A percentile compares a stretch with the other conserved stretches of the same genome.
These are phyloP conservation scores for Penicillium polonicum DNA, from an alignment of 2,329 filamentous ascomycete species.

Conservation along the genomic window DNA sequence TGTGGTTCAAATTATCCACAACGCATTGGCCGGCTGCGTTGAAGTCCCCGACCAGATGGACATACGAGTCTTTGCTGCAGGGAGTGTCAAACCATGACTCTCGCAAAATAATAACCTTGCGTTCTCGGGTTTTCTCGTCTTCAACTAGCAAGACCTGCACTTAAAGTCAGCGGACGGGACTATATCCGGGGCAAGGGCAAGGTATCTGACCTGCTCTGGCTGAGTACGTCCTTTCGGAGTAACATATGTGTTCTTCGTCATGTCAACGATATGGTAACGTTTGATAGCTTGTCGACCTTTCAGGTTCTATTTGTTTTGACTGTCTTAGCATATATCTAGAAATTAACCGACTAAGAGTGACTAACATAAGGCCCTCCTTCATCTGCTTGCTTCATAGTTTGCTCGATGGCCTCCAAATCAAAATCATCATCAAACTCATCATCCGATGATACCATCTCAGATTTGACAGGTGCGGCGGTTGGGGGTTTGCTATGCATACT, in stretches of 20 bases:
- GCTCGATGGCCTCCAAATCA: slow-evolving; percentile 65
- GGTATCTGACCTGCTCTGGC: slow-evolving; percentile 66
- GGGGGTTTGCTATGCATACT: background rate
- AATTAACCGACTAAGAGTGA: slow-evolving; percentile 39
- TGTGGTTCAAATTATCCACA: slow-evolving; percentile 78
- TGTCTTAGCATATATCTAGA: slow-evolving; percentile 59
- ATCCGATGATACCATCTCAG: slow-evolving; percentile 49
- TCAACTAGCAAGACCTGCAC: slow-evolving; percentile 74
- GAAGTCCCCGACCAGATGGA: slow-evolving; percentile 84
- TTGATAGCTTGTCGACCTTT: slow-evolving; percentile 72
- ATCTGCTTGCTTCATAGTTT: slow-evolving; percentile 56
- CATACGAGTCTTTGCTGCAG: slow-evolving; percentile 69
- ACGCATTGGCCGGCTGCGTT: slow-evolving; percentile 69
- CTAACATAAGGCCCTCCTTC: slow-evolving; percentile 69
- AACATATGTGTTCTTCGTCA: slow-evolving; percentile 67
- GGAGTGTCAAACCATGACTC: slow-evolving; percentile 85
- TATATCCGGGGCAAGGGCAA: background rate
- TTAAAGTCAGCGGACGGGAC: slow-evolving; percentile 22
- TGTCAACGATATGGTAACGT: slow-evolving; percentile 77
- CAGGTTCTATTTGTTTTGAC: slow-evolving; percentile 60
- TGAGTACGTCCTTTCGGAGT: slow-evolving; percentile 60
- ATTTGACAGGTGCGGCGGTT: slow-evolving; percentile 14
- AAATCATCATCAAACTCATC: slow-evolving; percentile 73
- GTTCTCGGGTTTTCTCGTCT: slow-evolving; percentile 67
- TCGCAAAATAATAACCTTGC: slow-evolving; percentile 71